Percentiles rank a stretch among this genome's conserved stretches.
Evolutionary conservation across 2,329 filamentous ascomycete species (phyloP).

Genomic region (Hypoxylon sp.): DNA sequence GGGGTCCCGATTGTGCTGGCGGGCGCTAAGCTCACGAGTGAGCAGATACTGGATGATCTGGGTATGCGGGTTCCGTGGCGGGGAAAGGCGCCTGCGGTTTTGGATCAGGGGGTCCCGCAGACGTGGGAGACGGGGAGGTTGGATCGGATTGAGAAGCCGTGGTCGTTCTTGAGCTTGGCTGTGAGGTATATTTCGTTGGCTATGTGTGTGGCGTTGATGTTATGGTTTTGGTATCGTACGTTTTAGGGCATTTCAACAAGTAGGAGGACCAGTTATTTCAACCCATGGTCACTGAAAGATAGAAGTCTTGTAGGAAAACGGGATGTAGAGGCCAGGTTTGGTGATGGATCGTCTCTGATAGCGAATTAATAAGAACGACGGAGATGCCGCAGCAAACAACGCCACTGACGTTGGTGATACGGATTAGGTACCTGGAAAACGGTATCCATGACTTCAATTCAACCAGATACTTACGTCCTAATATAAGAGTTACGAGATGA

Average conservation of each 20-base stretch:
- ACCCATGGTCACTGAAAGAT: too few species aligned
- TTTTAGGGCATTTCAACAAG: neutral
- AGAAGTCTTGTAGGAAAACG: too few species aligned
- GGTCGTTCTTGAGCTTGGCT: neutral
- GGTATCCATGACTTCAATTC: too few species aligned
- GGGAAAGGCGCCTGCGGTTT: slow-evolving; percentile 21
- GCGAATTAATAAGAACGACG: too few species aligned
- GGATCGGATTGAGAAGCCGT: slow-evolving; percentile 43
- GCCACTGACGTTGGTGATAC: too few species aligned
- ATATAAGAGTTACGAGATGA: too few species aligned
- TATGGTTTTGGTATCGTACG: slow-evolving; percentile 26
- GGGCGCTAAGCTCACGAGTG: slow-evolving; percentile 72
- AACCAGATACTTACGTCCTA: too few species aligned
- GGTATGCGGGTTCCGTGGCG: slow-evolving; percentile 53
- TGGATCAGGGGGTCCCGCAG: slow-evolving; percentile 40
- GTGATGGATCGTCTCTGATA: too few species aligned
- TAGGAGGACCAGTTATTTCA: neutral
- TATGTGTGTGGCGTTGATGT: slow-evolving; percentile 4
- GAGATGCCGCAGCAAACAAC: too few species aligned
- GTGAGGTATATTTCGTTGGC: slow-evolving; percentile 7
- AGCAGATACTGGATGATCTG: slow-evolving; percentile 60
- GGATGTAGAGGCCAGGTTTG: too few species aligned
- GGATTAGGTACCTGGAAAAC: too few species aligned
- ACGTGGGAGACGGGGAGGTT: slow-evolving; percentile 33
- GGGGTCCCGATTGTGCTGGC: slow-evolving; percentile 82